Percentiles rank a stretch among this genome's conserved stretches.
Conservation (phyloP, 2,329 filamentous ascomycete species). For the Ophiobolus disseminans region DNA sequence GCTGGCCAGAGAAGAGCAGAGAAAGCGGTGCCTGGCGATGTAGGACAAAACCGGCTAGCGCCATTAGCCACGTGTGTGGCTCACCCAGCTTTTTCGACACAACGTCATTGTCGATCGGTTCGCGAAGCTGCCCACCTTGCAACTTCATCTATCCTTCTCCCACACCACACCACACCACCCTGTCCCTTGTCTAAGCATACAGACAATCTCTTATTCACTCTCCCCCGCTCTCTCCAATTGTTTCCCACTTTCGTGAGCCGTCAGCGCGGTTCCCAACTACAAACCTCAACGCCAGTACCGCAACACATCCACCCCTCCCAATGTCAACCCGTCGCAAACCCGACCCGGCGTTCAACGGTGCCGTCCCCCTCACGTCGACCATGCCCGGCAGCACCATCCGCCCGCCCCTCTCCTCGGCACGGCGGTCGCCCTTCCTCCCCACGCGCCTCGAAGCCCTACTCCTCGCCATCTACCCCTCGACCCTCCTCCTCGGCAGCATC, state of each 20-base stretch:
- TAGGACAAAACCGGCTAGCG: conserved; percentile 20
- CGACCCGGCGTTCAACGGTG: conserved; percentile 20
- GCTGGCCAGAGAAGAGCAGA: conserved; percentile 12
- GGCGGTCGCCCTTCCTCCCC: conserved; percentile 68
- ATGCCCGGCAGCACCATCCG: conserved; percentile 36
- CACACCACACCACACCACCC: not conserved
- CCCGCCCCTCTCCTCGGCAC: conserved; percentile 28
- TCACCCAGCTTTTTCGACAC: conserved; percentile 13
- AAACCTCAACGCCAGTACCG: conserved; percentile 3
- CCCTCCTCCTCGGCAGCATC: conserved; percentile 80
- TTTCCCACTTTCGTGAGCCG: too few species aligned
- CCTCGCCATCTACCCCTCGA: conserved; percentile 75
- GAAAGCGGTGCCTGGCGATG: conserved; percentile 17
- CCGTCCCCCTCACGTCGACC: conserved; percentile 27
- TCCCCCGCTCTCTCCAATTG: too few species aligned
- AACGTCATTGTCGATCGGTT: conserved; percentile 32
- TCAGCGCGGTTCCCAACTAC: too few species aligned
- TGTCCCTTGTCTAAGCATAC: too few species aligned
- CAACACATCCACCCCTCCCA: not conserved
- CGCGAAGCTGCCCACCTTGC: conserved; percentile 1
- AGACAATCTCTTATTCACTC: too few species aligned
- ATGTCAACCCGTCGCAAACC: conserved; percentile 47
- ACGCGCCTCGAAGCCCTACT: conserved; percentile 71
- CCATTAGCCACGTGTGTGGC: conserved; percentile 32
- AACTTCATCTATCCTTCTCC: not conserved